These are phyloP conservation scores for Cyclotella atomus DNA, from an alignment of 108 stramenopile genomes.

Conservation along the genomic window DNA sequence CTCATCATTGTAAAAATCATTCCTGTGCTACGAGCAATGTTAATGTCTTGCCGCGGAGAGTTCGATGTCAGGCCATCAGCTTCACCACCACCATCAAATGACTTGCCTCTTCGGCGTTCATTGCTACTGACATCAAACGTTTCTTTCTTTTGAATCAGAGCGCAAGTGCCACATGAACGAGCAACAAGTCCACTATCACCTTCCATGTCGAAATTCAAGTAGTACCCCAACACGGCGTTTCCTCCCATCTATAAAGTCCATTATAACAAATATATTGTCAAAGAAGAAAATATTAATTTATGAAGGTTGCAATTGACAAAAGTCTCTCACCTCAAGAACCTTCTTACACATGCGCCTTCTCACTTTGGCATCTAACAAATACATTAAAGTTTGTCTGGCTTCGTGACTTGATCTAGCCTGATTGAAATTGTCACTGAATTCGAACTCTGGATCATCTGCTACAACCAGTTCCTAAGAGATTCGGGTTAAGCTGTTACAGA, in stretches of 20 bases:
- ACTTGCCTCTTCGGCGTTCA: constrained; percentile 13
- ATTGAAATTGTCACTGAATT: constrained; percentile 88
- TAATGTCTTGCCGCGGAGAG: constrained; percentile 40
- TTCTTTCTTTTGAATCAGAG: constrained; percentile 63
- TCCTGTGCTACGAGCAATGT: constrained; percentile 22
- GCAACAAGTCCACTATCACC: constrained; percentile 97
- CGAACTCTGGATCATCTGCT: constrained; percentile 97
- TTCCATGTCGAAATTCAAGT: constrained; percentile 95
- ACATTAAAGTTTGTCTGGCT: constrained; percentile 90
- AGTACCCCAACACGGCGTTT: constrained; percentile 92
- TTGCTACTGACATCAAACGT: neutral
- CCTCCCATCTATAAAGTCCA: too few species aligned
- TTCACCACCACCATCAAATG: constrained; percentile 6
- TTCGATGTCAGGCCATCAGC: constrained; percentile 18
- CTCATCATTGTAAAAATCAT: constrained; percentile 43
- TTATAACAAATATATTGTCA: too few species aligned
- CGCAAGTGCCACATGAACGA: constrained; percentile 95
- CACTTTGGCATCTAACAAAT: constrained; percentile 87
- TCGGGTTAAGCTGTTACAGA: too few species aligned
- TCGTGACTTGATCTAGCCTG: constrained; percentile 86
- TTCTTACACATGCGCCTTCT: constrained; percentile 93
- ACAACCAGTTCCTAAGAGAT: constrained; percentile 96
- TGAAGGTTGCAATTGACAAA: too few species aligned
- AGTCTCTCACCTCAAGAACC: constrained; percentile 70
- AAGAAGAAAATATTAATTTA: too few species aligned